Evolutionary conservation across 495 filamentous ascomycete genomes (phyloP), one percentile per base, ranked within the genome.

Genomic region (Trichocladium uniseriatum): DNA sequence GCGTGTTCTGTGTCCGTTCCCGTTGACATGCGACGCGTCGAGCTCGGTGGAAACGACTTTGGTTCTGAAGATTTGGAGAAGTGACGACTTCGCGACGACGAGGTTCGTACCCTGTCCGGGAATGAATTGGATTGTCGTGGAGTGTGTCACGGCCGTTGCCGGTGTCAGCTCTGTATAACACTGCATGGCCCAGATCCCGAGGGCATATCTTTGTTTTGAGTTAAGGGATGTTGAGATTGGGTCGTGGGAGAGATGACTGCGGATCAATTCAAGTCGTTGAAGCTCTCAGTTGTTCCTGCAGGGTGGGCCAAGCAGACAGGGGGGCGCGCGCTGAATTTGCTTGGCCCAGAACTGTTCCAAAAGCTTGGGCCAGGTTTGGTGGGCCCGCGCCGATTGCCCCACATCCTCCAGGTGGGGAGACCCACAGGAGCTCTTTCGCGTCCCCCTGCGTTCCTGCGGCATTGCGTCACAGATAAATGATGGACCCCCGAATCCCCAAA

Each of bases 81-180:
- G 74, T 21, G 89, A 95, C 41, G 86, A 86, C 71, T 87, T 90
- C 29, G 85, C 87, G 67, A 96, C 81, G 47, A 94, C 69, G 53
- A 97, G 77, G 61, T 97, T 96, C 59, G 77, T 82, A 51, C 84
- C 80, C 43, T 82, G 79, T 14, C 86, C 69, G 24, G 81, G 82
- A 36, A 82, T 69, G 59, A 99, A 91, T 18, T 88, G 79, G 15
- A 95, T 67, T 37, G 75, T 76, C 58, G 97, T 64, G 31, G 91
- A 86, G 70, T 95, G 86, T 48, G 88, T 88, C 60, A 99, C 87
- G 57, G 89, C 88, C 58, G 88, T 94, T 18, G 92, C 89, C 69
- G 92, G 83, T 56, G 87, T 79, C 60, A 99, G 70, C 74, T 96
- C 89, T 53, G 87, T 88, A 72, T 96, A 97, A 71, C 74, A 77